phyloP scores from a whole-genome alignment of 371 early-diverging fungal genomes.

The Umbelopsis sp. region DNA sequence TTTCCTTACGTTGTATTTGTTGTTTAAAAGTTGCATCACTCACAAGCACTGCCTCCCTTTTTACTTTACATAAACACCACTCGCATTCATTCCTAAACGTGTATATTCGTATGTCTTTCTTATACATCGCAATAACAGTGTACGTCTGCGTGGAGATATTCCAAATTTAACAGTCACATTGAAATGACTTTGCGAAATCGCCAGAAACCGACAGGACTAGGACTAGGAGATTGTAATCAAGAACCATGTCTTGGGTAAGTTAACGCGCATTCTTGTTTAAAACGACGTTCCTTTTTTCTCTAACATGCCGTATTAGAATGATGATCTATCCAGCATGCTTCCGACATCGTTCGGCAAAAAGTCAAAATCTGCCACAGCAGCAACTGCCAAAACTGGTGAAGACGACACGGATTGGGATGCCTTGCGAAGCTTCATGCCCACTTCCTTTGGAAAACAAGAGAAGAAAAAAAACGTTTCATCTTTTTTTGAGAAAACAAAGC shows the following conservation, averaged over 20 bases:
- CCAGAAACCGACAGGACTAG: no score
- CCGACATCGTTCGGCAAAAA: constrained; percentile 56
- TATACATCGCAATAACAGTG: no score
- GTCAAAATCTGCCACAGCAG: constrained; percentile 22
- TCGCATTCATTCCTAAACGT: background rate
- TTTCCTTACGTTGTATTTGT: constrained; percentile 10
- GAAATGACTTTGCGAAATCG: no score
- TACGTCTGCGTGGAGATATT: no score
- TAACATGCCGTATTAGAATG: constrained; percentile 33
- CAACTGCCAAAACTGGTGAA: constrained; percentile 17
- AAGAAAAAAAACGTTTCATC: constrained; percentile 30
- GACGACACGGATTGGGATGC: constrained; percentile 48
- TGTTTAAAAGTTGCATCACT: constrained; percentile 11
- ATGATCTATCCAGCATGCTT: constrained; percentile 56
- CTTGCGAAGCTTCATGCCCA: constrained; percentile 58
- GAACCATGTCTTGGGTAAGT: background rate
- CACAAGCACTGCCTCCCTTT: background rate
- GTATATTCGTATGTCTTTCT: no score
- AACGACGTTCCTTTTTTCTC: background rate
- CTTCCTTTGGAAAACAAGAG: constrained; percentile 62
- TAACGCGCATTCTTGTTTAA: no score
- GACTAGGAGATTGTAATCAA: background rate
- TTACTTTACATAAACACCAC: constrained; percentile 8
- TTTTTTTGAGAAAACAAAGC: constrained; percentile 52
- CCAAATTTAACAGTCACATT: no score